Evolutionary conservation across 1,139 yeast genomes (phyloP).

Genomic region (Oligophagozyma castellii): DNA sequence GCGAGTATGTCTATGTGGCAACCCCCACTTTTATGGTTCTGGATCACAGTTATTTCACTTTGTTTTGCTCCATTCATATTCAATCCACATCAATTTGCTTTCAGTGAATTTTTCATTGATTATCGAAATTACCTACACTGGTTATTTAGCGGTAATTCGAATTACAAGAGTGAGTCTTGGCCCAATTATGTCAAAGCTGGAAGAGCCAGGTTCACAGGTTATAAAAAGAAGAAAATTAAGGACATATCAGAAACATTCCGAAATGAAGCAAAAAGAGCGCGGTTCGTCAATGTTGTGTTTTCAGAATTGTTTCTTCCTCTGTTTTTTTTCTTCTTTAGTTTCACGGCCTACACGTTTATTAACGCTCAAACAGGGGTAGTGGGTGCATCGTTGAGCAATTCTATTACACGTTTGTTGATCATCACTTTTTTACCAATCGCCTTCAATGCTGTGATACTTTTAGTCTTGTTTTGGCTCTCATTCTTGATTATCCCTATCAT

Average conservation of each 20-base stretch:
- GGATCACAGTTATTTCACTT: conserved; percentile 60
- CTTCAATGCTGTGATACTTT: conserved; percentile 32
- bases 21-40: conserved; percentile 68
- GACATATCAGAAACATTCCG: conserved; percentile 23
- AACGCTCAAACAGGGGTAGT: conserved; percentile 57
- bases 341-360: conserved; percentile 52
- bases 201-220: conserved; percentile 56
- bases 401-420: conserved; percentile 38
- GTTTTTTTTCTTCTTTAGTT: conserved; percentile 29
- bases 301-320: conserved; percentile 43
- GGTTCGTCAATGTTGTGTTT: conserved; percentile 35
- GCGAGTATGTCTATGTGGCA: conserved; percentile 65
- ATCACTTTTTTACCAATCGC: conserved; percentile 41
- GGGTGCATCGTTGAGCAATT: conserved; percentile 35
- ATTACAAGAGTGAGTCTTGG: conserved; percentile 46
- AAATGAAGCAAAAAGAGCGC: conserved; percentile 29
- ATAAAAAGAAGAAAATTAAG: conserved; percentile 32
- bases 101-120: conserved; percentile 57
- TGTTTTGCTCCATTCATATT: conserved; percentile 69
- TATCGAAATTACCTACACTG: conserved; percentile 53
- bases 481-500: conserved; percentile 34
- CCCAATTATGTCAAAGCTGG: conserved; percentile 36
- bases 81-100: conserved; percentile 76
- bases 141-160: conserved; percentile 53
- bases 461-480: conserved; percentile 35